Evolutionary conservation across 345 rosid genomes (phyloP).

Genomic region (Reutealis trisperma): DNA sequence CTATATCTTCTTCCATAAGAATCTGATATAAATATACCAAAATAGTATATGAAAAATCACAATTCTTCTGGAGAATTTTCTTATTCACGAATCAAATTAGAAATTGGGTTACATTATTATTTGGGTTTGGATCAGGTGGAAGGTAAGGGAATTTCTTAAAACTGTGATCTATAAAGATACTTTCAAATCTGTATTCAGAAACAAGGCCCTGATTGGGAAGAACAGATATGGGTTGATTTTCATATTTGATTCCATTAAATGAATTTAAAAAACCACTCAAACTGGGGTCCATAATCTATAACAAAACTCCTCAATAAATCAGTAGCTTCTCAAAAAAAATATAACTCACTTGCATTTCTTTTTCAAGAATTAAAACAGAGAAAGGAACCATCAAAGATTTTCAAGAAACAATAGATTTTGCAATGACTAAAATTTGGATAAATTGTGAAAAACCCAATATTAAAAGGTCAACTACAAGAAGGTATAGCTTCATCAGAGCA

Average conservation of each 20-base stretch:
- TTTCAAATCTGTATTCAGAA: constrained; percentile 37
- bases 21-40: constrained; percentile 64
- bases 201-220: constrained; percentile 43
- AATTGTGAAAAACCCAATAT: too few relatives aligned
- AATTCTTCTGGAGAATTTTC: constrained; percentile 55
- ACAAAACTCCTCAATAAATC: background rate
- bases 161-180: constrained; percentile 23
- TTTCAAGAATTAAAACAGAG: too few relatives aligned
- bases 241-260: constrained; percentile 37
- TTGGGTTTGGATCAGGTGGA: constrained; percentile 27
- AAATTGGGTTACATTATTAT: constrained; percentile 9
- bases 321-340: too few relatives aligned
- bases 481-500: too few relatives aligned
- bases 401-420: too few relatives aligned
- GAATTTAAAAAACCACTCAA: constrained; percentile 39
- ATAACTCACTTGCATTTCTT: background rate
- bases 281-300: constrained; percentile 49
- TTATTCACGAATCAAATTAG: constrained; percentile 33
- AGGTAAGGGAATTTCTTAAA: constrained; percentile 37
- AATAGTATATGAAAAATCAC: constrained; percentile 56
- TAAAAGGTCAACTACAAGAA: too few relatives aligned
- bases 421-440: too few relatives aligned
- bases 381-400: too few relatives aligned
- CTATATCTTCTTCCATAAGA: constrained; percentile 80
- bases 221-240: constrained; percentile 41